These are phyloP conservation scores for Diutina mesorugosa DNA, from an alignment of 1,139 yeast species.

Conservation along the genomic window DNA sequence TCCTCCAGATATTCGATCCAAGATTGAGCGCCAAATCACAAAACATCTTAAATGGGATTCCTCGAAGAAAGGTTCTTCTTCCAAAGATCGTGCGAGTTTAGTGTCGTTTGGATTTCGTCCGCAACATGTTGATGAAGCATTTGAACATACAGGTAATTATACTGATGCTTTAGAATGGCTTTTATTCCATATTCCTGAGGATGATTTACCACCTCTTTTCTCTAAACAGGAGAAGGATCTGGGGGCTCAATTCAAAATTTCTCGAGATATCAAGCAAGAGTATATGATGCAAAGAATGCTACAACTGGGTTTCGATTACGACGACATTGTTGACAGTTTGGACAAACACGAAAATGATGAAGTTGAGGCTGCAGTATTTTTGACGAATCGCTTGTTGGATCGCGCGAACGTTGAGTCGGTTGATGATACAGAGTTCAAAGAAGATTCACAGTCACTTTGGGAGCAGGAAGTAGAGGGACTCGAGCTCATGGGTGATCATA, in stretches of 20 bases:
- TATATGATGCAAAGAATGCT: slow-evolving; percentile 37
- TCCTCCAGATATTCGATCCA: slow-evolving; percentile 32
- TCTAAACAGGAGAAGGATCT: slow-evolving; percentile 33
- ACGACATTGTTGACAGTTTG: slow-evolving; percentile 42
- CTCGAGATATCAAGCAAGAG: slow-evolving; percentile 28
- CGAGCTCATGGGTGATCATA: slow-evolving; percentile 32
- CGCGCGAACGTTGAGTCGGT: slow-evolving; percentile 8
- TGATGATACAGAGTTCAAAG: slow-evolving; percentile 4
- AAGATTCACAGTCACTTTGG: slow-evolving; percentile 40
- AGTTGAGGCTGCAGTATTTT: slow-evolving; percentile 33
- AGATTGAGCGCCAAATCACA: slow-evolving; percentile 42
- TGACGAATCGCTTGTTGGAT: slow-evolving; percentile 30
- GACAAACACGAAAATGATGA: slow-evolving; percentile 32
- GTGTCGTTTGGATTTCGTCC: slow-evolving; percentile 51
- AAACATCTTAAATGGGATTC: slow-evolving; percentile 40
- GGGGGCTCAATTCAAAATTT: slow-evolving; percentile 33
- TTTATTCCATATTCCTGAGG: slow-evolving; percentile 82
- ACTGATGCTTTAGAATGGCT: slow-evolving; percentile 66
- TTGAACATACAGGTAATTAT: slow-evolving; percentile 43
- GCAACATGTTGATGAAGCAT: slow-evolving; percentile 60
- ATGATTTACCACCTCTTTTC: slow-evolving; percentile 62
- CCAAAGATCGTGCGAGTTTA: slow-evolving; percentile 3
- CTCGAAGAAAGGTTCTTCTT: neutral
- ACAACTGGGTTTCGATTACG: slow-evolving; percentile 60
- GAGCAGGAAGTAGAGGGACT: slow-evolving; percentile 66